Evolutionary conservation across 768 basidiomycete species (phyloP), one percentile per base, ranked within the genome.

Genomic region (Amylocystis lapponica): DNA sequence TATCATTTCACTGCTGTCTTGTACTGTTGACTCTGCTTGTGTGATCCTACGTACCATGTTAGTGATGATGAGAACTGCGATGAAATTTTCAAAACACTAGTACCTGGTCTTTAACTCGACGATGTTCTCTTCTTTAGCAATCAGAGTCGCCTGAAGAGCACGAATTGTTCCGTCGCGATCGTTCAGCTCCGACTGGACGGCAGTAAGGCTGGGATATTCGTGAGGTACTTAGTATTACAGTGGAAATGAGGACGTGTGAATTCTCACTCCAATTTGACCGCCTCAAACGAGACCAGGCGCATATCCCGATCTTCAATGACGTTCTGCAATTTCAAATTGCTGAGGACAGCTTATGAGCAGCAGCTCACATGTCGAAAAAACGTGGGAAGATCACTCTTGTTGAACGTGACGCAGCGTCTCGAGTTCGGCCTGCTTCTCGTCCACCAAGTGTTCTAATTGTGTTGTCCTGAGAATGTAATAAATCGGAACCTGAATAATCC

Each of bases 341-440:
- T 45, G 34, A 26, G 14, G 6, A 19, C 5, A n/a, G n/a, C n/a
- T n/a, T n/a, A n/a, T n/a, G n/a, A n/a, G n/a, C n/a, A n/a, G n/a
- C n/a, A n/a, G n/a, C n/a, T n/a, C n/a, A n/a, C n/a, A n/a, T n/a
- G n/a, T n/a, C n/a, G n/a, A n/a, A n/a, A n/a, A n/a, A n/a, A n/a
- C n/a, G n/a, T n/a, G n/a, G n/a, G n/a, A n/a, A n/a, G 6, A 7
- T 7, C 38, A 54, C 55, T 55, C 45, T 8, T 31, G 2, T n/a
- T 46, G 40, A 10, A 50, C 43, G 6, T 4, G n/a, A 0, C 26
- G 4, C 20, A 55, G 21, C 9, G n/a, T 19, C 23, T 48, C 42
- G 3, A 57, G 27, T 16, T 52, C 48, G 6, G 22, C 29, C 6
- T 46, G 40, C 30, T 56, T 51, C n/a, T 32, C 11, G 11, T 26